Percentiles rank a stretch among this genome's conserved stretches.
These are phyloP conservation scores for Colletotrichum sp. DNA, from an alignment of 2,329 filamentous ascomycete genomes.

Conservation along the genomic window DNA sequence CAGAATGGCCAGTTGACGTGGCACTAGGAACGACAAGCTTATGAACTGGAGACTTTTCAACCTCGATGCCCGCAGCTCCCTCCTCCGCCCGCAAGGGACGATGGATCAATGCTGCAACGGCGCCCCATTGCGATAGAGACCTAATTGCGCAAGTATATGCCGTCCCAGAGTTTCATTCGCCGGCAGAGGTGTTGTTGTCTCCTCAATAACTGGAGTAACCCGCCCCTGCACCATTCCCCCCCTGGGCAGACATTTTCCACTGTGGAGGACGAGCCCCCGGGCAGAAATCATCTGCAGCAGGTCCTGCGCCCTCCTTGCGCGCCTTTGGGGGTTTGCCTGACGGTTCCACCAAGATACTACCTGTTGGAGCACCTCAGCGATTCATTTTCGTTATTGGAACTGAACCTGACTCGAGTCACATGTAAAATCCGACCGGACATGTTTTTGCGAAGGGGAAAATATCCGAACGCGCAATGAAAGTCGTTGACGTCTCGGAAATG, in stretches of 20 bases:
- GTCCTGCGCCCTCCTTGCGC: neutral
- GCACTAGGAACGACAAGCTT: neutral
- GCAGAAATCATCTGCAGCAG: neutral
- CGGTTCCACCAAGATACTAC: neutral
- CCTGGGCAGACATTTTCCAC: neutral
- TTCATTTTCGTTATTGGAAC: neutral
- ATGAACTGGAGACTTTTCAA: neutral
- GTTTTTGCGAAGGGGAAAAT: neutral
- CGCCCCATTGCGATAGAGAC: neutral
- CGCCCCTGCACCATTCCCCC: neutral
- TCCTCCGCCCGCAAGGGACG: neutral
- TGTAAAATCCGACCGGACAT: neutral
- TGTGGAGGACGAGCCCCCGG: neutral
- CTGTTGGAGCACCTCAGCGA: neutral
- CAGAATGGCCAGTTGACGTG: neutral
- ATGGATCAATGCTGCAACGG: neutral
- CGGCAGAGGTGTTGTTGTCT: neutral
- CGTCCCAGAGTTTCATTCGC: neutral
- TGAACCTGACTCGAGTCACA: neutral
- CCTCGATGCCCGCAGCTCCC: neutral
- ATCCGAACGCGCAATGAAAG: neutral
- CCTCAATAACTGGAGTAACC: neutral
- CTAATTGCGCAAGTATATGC: neutral
- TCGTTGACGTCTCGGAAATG: neutral
- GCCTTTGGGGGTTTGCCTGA: neutral